These are phyloP conservation scores for Gracilariopsis chorda DNA, from an alignment of 23 red algal genomes.

Conservation along the genomic window DNA sequence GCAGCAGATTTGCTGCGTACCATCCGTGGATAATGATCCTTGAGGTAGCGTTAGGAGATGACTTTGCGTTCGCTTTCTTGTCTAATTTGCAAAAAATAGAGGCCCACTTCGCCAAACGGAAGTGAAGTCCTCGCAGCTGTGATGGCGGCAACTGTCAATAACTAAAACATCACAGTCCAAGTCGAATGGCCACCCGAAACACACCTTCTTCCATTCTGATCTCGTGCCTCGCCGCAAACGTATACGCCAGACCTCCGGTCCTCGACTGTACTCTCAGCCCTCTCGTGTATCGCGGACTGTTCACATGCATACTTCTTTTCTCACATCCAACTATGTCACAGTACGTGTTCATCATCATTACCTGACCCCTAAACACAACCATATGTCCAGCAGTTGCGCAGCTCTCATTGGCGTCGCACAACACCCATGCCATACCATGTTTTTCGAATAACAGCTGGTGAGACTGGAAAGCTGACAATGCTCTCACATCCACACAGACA, in stretches of 20 bases:
- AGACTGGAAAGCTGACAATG: not conserved
- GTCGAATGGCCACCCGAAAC: not conserved
- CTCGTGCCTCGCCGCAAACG: not conserved
- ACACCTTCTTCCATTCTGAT: not conserved
- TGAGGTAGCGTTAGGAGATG: too few species aligned
- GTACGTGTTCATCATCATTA: conserved; percentile 3
- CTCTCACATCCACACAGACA: not conserved
- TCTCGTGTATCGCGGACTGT: not conserved
- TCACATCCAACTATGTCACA: not conserved
- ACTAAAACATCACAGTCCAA: not conserved
- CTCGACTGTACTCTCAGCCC: not conserved
- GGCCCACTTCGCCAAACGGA: too few species aligned
- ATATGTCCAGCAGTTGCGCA: conserved; percentile 13
- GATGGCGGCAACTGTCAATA: not conserved
- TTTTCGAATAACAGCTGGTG: not conserved
- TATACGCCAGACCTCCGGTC: not conserved
- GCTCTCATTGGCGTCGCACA: not conserved
- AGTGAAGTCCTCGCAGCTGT: too few species aligned
- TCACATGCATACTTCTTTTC: not conserved
- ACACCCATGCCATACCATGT: not conserved
- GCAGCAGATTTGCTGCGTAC: too few species aligned
- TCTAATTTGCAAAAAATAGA: too few species aligned
- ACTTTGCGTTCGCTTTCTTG: too few species aligned
- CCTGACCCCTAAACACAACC: not conserved
- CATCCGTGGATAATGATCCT: too few species aligned